phyloP scores from a whole-genome alignment of 352 stramenopile species.

The Hyphochytrium catenoides region DNA sequence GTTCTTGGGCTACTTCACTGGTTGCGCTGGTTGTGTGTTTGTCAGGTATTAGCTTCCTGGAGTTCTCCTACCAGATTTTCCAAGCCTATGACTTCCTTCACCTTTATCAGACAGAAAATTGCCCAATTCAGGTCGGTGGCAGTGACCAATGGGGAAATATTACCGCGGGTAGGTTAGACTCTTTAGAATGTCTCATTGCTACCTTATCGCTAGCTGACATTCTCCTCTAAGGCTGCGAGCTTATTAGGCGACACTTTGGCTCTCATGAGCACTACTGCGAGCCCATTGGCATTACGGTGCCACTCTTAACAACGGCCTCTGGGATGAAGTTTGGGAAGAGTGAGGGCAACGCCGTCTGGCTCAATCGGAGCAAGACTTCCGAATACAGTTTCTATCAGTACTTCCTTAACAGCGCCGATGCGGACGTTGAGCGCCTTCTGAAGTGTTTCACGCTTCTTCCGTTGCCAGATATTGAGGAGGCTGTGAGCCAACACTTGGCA shows the following conservation, averaged over 20 bases:
- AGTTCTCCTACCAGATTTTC: conserved; percentile 99
- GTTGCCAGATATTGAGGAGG: conserved; percentile 68
- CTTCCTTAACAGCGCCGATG: conserved; percentile 60
- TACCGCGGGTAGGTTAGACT: conserved; percentile 30
- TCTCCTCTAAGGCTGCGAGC: too few species aligned
- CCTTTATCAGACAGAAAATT: conserved; percentile 67
- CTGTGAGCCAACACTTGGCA: conserved; percentile 45
- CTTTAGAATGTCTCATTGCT: conserved; percentile 4
- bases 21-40: too few species aligned
- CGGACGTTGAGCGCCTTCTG: conserved; percentile 81
- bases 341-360: conserved; percentile 89
- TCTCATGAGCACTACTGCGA: conserved; percentile 14
- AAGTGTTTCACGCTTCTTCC: conserved; percentile 94
- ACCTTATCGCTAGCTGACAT: conserved; percentile 1
- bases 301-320: conserved; percentile 84
- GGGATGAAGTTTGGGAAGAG: conserved; percentile 99
- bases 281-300: conserved; percentile 81
- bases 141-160: conserved; percentile 99
- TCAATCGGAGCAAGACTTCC: conserved; percentile 79
- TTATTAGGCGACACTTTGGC: too few species aligned
- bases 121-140: conserved; percentile 86
- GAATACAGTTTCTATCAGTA: conserved; percentile 83
- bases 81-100: conserved; percentile 98
- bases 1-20: too few species aligned
- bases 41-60: conserved; percentile 87